Evolutionary conservation across 169 alveolate genomes (phyloP), one percentile per base, ranked within the genome.

Genomic region (Ichthyophthirius multifiliis): DNA sequence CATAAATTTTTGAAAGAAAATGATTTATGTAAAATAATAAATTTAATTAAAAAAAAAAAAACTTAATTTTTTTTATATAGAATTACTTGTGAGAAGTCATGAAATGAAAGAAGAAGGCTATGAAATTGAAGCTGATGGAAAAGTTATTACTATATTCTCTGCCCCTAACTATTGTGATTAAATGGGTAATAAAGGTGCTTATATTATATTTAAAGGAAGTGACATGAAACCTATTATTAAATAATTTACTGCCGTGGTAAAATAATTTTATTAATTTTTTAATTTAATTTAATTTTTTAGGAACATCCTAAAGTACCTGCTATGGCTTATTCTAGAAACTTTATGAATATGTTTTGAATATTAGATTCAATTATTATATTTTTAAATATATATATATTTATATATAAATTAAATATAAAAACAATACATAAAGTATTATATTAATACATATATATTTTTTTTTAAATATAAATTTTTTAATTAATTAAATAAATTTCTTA

Each of bases 131-230:
- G 99, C 98, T 84, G 96, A 92, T 47, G 99, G 99, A 18, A 94
- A 96, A 85, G 97, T 97, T 46, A 96, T 98, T 62, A 99, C 99
- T 13, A 98, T 99, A 39, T 99, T 99, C 93, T 94, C 99, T 64
- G 99, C 99, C 18, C 99, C 99, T 5, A 99, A 99, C 90, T 99
- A 99, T 89, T 99, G 99, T 89, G 99, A 98, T 92, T 97, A 97
- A 90, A 98, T 98, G 99, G 99, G 99, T 48, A 98, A 99, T 94
- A 97, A 99, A 87, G 99, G 99, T 23, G 99, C 99, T 1, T 94
- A 96, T 75, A 87, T 96, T 12, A 94, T 86, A 62, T 88, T 90
- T 65, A 95, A 94, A 35, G 99, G 99, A 6, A 83, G 91, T 18
- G 96, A 92, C 35, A 91, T 98, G 91, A 92, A 90, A 47, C 99